Conservation (phyloP, 2,329 filamentous ascomycete genomes). For the Cordyceps farinosa region DNA sequence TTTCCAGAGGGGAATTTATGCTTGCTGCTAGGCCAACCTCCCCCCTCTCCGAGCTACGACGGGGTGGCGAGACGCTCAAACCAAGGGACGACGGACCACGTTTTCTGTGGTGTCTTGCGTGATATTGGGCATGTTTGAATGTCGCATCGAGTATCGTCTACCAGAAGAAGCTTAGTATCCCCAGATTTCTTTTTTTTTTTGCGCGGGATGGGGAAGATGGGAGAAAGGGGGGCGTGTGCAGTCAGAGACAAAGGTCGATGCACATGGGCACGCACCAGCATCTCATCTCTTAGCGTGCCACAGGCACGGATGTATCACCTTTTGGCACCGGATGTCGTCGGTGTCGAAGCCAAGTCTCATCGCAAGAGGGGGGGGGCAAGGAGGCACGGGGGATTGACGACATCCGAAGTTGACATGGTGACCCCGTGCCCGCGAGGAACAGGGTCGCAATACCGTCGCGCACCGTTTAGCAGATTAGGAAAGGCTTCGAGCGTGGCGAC, state of each 20-base stretch:
- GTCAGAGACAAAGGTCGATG: neutral
- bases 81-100: neutral
- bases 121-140: neutral
- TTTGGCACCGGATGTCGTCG: constrained; percentile 4
- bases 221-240: neutral
- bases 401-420: neutral
- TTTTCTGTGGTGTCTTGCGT: neutral
- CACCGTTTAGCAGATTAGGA: constrained; percentile 6
- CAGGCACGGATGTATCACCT: neutral
- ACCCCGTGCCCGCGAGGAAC: too few relatives aligned
- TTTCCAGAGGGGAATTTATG: neutral
- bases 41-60: neutral
- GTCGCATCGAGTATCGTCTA: neutral
- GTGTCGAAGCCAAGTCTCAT: neutral
- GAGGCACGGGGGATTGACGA: neutral
- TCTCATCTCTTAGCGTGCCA: constrained; percentile 1
- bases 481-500: neutral
- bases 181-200: constrained; percentile 2
- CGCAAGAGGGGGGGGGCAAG: neutral
- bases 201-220: constrained; percentile 5
- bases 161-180: constrained; percentile 1
- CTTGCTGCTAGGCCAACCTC: neutral
- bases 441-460: neutral
- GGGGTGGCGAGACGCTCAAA: neutral
- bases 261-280: neutral